Evolutionary conservation across 176 grass and related monocot genomes (phyloP).

Genomic region (Carex pumila): DNA sequence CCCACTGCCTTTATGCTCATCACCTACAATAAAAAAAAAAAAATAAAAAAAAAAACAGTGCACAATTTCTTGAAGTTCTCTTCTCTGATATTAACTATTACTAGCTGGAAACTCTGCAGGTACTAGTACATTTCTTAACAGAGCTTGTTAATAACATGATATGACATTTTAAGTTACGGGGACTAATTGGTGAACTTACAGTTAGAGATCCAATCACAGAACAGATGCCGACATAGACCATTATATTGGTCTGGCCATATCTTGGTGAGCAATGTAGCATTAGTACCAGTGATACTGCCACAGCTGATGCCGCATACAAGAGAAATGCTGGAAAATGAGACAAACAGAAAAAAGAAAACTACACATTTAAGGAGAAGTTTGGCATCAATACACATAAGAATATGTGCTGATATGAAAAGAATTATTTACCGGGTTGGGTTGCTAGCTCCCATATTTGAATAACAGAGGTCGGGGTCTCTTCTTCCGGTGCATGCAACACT

Average conservation of each 20-base stretch:
- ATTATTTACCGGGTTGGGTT: conserved; percentile 57
- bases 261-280: conserved; percentile 77
- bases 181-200: conserved; percentile 31
- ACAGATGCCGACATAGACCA: conserved; percentile 89
- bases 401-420: background rate
- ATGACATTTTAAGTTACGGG: background rate
- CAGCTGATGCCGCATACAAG: conserved; percentile 57
- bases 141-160: background rate
- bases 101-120: background rate
- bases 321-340: conserved; percentile 55
- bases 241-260: conserved; percentile 85
- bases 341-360: background rate
- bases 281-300: conserved; percentile 61
- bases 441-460: conserved; percentile 81
- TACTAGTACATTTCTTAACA: background rate
- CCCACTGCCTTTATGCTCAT: conserved; percentile 96
- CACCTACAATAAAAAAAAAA: conserved; percentile 35
- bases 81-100: background rate
- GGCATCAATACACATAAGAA: background rate
- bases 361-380: conserved; percentile 1
- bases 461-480: conserved; percentile 67
- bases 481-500: conserved; percentile 86
- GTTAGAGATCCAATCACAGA: conserved; percentile 85
- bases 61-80: background rate
- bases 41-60: background rate